Evolutionary conservation across 2,329 filamentous ascomycete genomes (phyloP), one percentile per base, ranked within the genome.

Genomic region (Lasiodiplodia gonubiensis): DNA sequence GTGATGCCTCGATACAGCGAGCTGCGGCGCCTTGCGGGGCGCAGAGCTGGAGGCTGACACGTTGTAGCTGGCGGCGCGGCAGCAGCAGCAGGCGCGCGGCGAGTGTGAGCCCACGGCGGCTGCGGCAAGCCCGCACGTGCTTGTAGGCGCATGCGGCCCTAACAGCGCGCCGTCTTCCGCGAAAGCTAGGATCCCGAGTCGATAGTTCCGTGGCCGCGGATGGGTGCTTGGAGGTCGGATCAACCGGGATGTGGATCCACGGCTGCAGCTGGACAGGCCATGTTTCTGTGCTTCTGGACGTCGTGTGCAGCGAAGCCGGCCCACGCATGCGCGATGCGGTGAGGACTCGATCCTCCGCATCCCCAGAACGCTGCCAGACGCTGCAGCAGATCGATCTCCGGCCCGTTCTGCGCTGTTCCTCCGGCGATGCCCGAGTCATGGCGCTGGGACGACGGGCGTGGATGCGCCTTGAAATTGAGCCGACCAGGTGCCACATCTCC

Each of bases 241-340:
- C 59, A 63, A 63, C 46, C 59, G 59, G 59, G 59, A 63, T 63
- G 59, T 63, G 59, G 59, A 63, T 48, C 59, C 59, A 63, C 27
- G 27, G 21, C 18, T 61, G 57, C 57, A 61, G 25, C 57, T 49
- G 27, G 59, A 37, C 59, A 51, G 42, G 42, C 59, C 59, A 48
- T 63, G 59, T 33, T 49, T 63, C 42, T 51, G 59, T 63, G 59
- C 59, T 48, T 51, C 42, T 51, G 27, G 46, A 63, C 59, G 46
- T 63, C 42, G 59, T 63, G 59, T 63, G 59, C 59, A 63, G 59
- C 59, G 59, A 35, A 37, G 59, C 46, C 46, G 59, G 59, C 59
- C 59, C 37, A 23, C 95, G 0, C 95, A 98, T 79, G 85, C 83
- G 92, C 52, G 92, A 98, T 77, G 93, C 94, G 1, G 91, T 98